phyloP scores from a whole-genome alignment of 1,284 basidiomycete genomes.

The Quambalaria eucalypti region DNA sequence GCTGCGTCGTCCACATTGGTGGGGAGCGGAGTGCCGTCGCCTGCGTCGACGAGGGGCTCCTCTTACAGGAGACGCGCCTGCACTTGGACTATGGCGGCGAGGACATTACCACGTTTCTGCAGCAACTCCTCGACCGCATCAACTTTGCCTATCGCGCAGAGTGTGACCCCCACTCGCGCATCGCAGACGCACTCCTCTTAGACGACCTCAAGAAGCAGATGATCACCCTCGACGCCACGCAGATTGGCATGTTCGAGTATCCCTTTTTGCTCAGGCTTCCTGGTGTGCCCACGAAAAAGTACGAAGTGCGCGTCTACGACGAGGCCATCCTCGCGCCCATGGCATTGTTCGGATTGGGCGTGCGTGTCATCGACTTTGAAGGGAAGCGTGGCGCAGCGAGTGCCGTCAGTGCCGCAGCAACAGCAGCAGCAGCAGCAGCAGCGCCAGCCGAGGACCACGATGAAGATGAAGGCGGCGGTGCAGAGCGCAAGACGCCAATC shows the following conservation, averaged over 20 bases:
- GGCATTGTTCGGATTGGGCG: conserved; percentile 68
- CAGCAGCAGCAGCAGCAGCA: background rate
- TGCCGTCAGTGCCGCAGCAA: too few relatives aligned
- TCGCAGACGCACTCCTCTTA: conserved; percentile 32
- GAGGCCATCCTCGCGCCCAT: conserved; percentile 91
- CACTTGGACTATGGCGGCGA: conserved; percentile 79
- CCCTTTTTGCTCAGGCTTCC: conserved; percentile 68
- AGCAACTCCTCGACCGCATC: conserved; percentile 68
- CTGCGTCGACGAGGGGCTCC: conserved; percentile 89
- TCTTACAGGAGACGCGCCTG: conserved; percentile 79
- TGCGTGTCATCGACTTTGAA: conserved; percentile 80
- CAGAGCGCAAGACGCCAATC: conserved; percentile 19
- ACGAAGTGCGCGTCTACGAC: conserved; percentile 82
- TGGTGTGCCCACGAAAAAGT: conserved; percentile 70
- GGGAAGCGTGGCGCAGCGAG: too few relatives aligned
- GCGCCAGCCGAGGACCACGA: conserved; percentile 5
- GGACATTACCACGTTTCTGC: conserved; percentile 81
- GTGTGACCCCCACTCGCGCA: conserved; percentile 52
- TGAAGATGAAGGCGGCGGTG: conserved; percentile 3
- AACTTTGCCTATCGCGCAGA: conserved; percentile 83
- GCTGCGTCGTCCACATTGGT: conserved; percentile 92
- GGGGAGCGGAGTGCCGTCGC: conserved; percentile 74
- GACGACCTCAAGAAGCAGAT: conserved; percentile 39
- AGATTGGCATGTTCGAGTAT: conserved; percentile 52
- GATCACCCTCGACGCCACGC: conserved; percentile 39